Percentiles rank a stretch among this genome's conserved stretches.
Evolutionary conservation across 306 rosid genomes (phyloP).

Genomic region (Senna siamea): DNA sequence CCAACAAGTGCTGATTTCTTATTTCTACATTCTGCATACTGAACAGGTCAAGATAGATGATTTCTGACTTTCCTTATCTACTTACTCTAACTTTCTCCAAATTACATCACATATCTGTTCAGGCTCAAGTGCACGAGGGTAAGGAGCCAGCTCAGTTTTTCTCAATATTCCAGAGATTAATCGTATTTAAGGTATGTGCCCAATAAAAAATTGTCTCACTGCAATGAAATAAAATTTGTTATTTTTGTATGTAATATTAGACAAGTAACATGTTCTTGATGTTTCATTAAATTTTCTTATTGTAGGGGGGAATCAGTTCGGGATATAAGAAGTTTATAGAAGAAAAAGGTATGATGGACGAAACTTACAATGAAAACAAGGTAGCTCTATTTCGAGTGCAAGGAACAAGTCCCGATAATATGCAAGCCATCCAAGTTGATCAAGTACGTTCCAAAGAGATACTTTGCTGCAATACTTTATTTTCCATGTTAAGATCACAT

Average conservation of each 20-base stretch:
- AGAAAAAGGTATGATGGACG: slow-evolving; percentile 60
- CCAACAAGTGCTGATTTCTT: slow-evolving; percentile 15
- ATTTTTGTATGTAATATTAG: slow-evolving; percentile 18
- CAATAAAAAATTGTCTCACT: slow-evolving; percentile 32
- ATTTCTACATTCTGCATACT: slow-evolving; percentile 30
- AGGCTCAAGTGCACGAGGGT: slow-evolving; percentile 80
- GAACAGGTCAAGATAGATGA: not conserved
- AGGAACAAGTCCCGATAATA: slow-evolving; percentile 75
- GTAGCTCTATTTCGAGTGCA: slow-evolving; percentile 83
- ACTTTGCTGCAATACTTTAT: not conserved
- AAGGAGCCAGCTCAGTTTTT: slow-evolving; percentile 89
- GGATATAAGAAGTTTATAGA: slow-evolving; percentile 67
- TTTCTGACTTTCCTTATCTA: slow-evolving; percentile 22
- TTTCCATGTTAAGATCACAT: not conserved
- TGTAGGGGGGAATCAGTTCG: slow-evolving; percentile 81
- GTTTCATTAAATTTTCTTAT: slow-evolving; percentile 23
- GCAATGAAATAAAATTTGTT: too few relatives aligned
- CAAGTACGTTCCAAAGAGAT: slow-evolving; percentile 56
- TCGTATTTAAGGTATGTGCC: slow-evolving; percentile 70
- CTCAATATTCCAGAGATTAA: slow-evolving; percentile 66
- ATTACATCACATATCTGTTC: slow-evolving; percentile 40
- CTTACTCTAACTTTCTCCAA: slow-evolving; percentile 25
- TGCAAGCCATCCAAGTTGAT: slow-evolving; percentile 94
- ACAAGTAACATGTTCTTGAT: slow-evolving; percentile 20
- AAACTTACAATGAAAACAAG: slow-evolving; percentile 64